Percentiles rank a stretch among this genome's conserved stretches.
Evolutionary conservation across 1,139 yeast species (phyloP).

Genomic region (Scheffersomyces parashehatae): DNA sequence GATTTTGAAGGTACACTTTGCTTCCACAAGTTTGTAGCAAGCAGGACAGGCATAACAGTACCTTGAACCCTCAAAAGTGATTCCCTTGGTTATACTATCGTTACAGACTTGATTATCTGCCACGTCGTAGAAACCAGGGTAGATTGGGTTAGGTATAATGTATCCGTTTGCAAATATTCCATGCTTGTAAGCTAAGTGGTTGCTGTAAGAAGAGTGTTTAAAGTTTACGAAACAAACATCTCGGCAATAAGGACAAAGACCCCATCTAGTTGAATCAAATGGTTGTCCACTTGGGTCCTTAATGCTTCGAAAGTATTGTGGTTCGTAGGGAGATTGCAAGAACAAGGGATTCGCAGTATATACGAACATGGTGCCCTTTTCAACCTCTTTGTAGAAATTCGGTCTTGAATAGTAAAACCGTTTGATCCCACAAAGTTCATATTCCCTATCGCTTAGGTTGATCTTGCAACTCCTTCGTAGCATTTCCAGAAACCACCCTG

Average conservation of each 20-base stretch:
- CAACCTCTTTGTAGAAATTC: too few species aligned
- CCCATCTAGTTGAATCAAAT: conserved; percentile 27
- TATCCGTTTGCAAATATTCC: conserved; percentile 25
- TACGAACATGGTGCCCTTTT: not conserved
- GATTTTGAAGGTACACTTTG: not conserved
- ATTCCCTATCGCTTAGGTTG: too few species aligned
- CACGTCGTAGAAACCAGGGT: conserved; percentile 14
- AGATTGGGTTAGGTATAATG: conserved; percentile 19
- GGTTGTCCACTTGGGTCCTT: not conserved
- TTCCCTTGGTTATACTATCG: too few species aligned
- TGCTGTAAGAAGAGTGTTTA: conserved; percentile 35
- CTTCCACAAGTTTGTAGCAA: not conserved
- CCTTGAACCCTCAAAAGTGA: not conserved
- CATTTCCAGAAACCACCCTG: too few species aligned
- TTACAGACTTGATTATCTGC: conserved; percentile 9
- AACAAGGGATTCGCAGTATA: conserved; percentile 1
- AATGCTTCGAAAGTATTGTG: conserved; percentile 3
- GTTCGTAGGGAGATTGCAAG: conserved; percentile 5
- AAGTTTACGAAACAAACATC: conserved; percentile 26
- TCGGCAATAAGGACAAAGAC: conserved; percentile 36
- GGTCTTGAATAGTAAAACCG: too few species aligned
- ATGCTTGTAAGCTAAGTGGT: conserved; percentile 35
- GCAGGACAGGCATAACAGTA: not conserved
- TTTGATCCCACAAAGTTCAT: too few species aligned
- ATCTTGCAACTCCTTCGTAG: too few species aligned